Base-by-base conservation (phyloP, 2,329 filamentous ascomycete species). In the Epichloe brachyelytri region DNA sequence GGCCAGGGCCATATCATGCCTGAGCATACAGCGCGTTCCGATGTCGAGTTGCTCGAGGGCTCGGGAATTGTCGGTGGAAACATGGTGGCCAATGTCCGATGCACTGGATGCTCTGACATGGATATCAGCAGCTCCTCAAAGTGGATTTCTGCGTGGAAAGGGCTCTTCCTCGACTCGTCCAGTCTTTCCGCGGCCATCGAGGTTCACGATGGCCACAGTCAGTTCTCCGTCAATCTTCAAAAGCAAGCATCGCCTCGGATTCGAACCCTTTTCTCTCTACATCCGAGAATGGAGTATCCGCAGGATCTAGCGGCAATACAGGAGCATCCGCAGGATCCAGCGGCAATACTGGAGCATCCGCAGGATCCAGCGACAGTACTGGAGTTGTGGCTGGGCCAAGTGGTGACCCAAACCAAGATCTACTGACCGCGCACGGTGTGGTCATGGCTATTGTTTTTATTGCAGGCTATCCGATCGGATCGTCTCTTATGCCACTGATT, bases 391-490 rank as follows among this genome's bases (percentile, higher is more conserved):
- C 44, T 12, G 33, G 44, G 41, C 40, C 44, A 30, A 40, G 34
- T 33, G 3, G 19, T 12, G 53, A 53, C 19, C 54, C 54, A 10
- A 62, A 50, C 47, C 55, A 61, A 11, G 60, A 58, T 4, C 59
- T 70, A 10, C 47, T 71, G 17, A 60, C 70, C 6, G 63, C 73
- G 0, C 80, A 83, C 56, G 81, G 79, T 45, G 69, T 81, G 55
- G 65, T 84, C 58, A 80, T 84, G 79, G 72, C 74, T 26, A 60
- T 83, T 45, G 74, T 77, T n/a, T 80, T 83, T 56, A 71, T 78
- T 2, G 59, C 77, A 12, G 65, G 81, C 22, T 83, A 81, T 56
- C 82, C 82, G 0, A 56, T 82, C 3, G 82, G 80, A 5, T 72
- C 80, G 7, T 66, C 79, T 4, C 61, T 82, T 39, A 82, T 84